Percentiles rank a stretch among this genome's conserved stretches.
These are phyloP conservation scores for Venturia carpophila DNA, from an alignment of 2,329 filamentous ascomycete species.

Conservation along the genomic window DNA sequence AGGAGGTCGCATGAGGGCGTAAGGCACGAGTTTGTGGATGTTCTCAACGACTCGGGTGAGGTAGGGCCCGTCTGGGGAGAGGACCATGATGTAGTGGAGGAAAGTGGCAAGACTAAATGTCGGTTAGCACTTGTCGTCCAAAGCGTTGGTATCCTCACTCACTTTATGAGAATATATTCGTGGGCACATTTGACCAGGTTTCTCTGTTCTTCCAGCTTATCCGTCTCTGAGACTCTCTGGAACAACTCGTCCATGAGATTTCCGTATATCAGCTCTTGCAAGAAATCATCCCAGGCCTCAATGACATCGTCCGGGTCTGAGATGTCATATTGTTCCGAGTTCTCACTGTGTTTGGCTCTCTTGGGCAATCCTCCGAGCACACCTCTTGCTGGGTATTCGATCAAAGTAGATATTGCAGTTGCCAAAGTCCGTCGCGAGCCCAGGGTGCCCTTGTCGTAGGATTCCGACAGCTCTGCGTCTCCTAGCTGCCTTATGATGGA, in stretches of 20 bases:
- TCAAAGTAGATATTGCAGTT: slow-evolving; percentile 60
- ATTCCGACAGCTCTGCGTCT: slow-evolving; percentile 65
- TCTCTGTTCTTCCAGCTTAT: slow-evolving; percentile 57
- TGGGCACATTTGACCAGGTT: slow-evolving; percentile 55
- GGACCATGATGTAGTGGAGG: slow-evolving; percentile 63
- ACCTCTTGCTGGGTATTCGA: slow-evolving; percentile 62
- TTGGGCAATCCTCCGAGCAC: slow-evolving; percentile 53
- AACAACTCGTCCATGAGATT: slow-evolving; percentile 59
- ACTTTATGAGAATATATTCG: slow-evolving; percentile 66
- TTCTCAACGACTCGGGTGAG: slow-evolving; percentile 63
- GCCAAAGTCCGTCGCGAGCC: slow-evolving; percentile 68
- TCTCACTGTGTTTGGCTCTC: slow-evolving; percentile 18
- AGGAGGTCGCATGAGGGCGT: slow-evolving; percentile 63
- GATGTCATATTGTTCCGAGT: slow-evolving; percentile 45
- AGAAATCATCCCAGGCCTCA: slow-evolving; percentile 58
- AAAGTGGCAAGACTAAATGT: slow-evolving; percentile 58
- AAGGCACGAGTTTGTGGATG: slow-evolving; percentile 63
- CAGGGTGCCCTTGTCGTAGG: slow-evolving; percentile 70
- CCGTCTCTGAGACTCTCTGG: slow-evolving; percentile 50
- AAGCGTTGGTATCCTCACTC: slow-evolving; percentile 26
- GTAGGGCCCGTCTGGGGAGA: slow-evolving; percentile 68
- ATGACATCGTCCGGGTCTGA: slow-evolving; percentile 52
- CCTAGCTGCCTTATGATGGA: slow-evolving; percentile 52
- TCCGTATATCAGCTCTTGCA: slow-evolving; percentile 61
- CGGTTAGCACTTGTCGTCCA: not conserved